Evolutionary conservation across 2,329 filamentous ascomycete species (phyloP), one percentile per base, ranked within the genome.

Genomic region (Claviceps purpurea): DNA sequence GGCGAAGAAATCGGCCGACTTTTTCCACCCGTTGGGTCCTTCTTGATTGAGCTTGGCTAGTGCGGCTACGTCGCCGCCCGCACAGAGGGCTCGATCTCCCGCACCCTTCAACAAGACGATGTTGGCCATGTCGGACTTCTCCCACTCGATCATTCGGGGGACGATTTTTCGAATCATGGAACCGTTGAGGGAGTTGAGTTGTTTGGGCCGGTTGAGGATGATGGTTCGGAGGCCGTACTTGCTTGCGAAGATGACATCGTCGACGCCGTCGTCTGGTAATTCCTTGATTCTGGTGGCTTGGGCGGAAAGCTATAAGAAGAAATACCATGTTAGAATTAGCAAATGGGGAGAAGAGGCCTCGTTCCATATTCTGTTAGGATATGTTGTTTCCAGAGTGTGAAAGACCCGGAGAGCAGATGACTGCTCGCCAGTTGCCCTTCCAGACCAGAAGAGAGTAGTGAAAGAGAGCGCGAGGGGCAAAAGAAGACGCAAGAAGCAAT

Each of bases 91-190:
- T 68, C 80, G 85, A 40, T 82, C 76, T 16, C 93, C 94, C 24
- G 86, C 81, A 56, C 93, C 93, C 70, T 95, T 95, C 68, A 98
- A 84, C 59, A 98, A 79, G 53, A 98, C 73, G 6, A 97, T 82
- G 67, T 95, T 95, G 52, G 93, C 90, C 72, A 98, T 76, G 64
- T 95, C 85, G 30, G 91, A 97, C 70, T 94, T 93, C 63, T 87
- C 82, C 90, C 90, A 98, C 74, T 97, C 91, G 63, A 87, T 76
- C 64, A 98, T 69, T 53, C 93, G 81, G 22, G 91, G 90, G 47
- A 89, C 74, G 61, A 98, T 97, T 73, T 98, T 97, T 62, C 87
- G 81, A 56, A 85, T 87, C 94, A 98, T 98, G 53, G 90, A 96
- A 50, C 77, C 87, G 68, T 94, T 90, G 59, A 98, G 81, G 26